Evolutionary conservation across 345 rosid genomes (phyloP).

Genomic region (Brassica carinata): DNA sequence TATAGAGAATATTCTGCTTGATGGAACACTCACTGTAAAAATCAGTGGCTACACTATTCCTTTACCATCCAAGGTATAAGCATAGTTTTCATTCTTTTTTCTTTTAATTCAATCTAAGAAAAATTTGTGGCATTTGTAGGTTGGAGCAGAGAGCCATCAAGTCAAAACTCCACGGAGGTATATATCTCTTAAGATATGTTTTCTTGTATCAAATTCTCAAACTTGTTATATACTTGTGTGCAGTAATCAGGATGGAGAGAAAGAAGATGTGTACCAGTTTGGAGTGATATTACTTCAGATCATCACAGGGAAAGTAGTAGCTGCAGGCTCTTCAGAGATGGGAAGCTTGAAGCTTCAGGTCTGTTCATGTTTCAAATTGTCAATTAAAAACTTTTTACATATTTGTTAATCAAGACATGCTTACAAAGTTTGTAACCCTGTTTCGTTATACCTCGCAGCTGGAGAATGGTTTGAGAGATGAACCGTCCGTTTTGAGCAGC

Average conservation of each 20-base stretch:
- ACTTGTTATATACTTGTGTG: constrained; percentile 12
- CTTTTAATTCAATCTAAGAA: not conserved
- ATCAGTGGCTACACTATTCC: constrained; percentile 70
- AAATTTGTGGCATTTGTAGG: constrained; percentile 42
- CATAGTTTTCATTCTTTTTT: not conserved
- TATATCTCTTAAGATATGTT: not conserved
- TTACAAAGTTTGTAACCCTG: not conserved
- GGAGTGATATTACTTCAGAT: constrained; percentile 72
- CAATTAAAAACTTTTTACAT: not conserved
- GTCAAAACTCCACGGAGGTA: constrained; percentile 33
- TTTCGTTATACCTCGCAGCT: constrained; percentile 45
- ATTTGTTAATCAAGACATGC: not conserved
- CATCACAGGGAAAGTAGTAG: constrained; percentile 61
- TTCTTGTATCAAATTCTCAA: constrained; percentile 1
- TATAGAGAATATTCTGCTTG: constrained; percentile 71
- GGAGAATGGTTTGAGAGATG: constrained; percentile 61
- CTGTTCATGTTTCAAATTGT: not conserved
- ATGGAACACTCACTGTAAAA: constrained; percentile 76
- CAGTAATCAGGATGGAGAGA: constrained; percentile 59
- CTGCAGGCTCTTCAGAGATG: constrained; percentile 50
- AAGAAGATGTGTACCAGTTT: constrained; percentile 86
- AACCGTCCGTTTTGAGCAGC: constrained; percentile 50
- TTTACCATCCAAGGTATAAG: constrained; percentile 62
- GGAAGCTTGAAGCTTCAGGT: constrained; percentile 65
- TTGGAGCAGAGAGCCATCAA: constrained; percentile 52